Evolutionary conservation across 2,329 filamentous ascomycete species (phyloP).

Genomic region (Colletotrichum chlorophyti): DNA sequence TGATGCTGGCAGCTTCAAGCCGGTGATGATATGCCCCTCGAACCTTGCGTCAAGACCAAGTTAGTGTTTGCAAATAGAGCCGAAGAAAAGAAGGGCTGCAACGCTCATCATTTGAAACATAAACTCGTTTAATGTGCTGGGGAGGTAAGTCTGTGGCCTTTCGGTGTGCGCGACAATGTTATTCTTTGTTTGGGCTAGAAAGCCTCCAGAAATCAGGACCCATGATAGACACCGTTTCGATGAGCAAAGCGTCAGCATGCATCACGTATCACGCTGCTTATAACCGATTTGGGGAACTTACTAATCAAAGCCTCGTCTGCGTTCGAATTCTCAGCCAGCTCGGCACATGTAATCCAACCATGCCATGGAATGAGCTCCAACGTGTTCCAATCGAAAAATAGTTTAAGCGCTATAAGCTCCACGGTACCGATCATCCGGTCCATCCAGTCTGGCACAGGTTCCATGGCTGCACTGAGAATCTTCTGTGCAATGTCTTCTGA

Average conservation of each 20-base stretch:
- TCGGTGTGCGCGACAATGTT: slow-evolving; percentile 34
- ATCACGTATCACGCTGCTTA: too few species aligned
- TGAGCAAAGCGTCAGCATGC: background rate
- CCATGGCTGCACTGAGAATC: slow-evolving; percentile 7
- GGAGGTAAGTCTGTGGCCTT: slow-evolving; percentile 29
- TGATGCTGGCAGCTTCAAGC: slow-evolving; percentile 33
- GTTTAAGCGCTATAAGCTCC: slow-evolving; percentile 20
- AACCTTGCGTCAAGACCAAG: too few species aligned
- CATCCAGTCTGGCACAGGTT: slow-evolving; percentile 19
- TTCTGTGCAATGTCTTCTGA: slow-evolving; percentile 12
- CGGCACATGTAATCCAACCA: slow-evolving; percentile 34
- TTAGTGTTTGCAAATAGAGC: too few species aligned
- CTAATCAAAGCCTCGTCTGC: slow-evolving; percentile 37
- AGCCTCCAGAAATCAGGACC: slow-evolving; percentile 29
- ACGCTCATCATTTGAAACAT: slow-evolving; percentile 28
- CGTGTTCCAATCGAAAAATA: slow-evolving; percentile 40
- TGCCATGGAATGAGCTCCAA: slow-evolving; percentile 40
- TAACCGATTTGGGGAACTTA: slow-evolving; percentile 8
- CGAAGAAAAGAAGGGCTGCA: background rate
- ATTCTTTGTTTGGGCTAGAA: slow-evolving; percentile 30
- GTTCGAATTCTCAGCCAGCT: slow-evolving; percentile 36
- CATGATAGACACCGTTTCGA: slow-evolving; percentile 31
- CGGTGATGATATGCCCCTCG: slow-evolving; percentile 33
- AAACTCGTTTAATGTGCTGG: slow-evolving; percentile 17
- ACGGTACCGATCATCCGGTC: background rate